Percentiles rank a stretch among this genome's conserved stretches.
Conservation (phyloP, 495 filamentous ascomycete species). For the Pseudotulostoma volvatum region DNA sequence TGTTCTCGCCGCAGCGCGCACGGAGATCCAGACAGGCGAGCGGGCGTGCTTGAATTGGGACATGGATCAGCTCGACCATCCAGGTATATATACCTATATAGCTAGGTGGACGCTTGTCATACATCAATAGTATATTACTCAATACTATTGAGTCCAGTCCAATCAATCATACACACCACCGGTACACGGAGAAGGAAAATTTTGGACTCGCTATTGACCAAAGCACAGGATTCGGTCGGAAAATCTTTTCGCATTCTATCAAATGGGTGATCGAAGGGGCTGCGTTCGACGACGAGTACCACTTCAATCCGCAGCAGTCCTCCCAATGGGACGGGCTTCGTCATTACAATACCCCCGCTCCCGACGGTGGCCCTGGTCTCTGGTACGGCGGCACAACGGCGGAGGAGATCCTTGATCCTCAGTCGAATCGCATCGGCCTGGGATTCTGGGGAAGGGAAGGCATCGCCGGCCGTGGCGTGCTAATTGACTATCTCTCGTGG, state of each 20-base stretch:
- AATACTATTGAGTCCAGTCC: too few species aligned
- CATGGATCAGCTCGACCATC: slow-evolving; percentile 31
- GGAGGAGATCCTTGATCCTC: slow-evolving; percentile 34
- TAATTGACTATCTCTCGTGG: slow-evolving; percentile 39
- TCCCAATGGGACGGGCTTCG: slow-evolving; percentile 71
- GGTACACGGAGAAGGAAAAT: too few species aligned
- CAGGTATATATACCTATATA: too few species aligned
- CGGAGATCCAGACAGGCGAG: slow-evolving; percentile 32
- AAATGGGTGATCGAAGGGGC: slow-evolving; percentile 32
- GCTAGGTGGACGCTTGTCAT: too few species aligned
- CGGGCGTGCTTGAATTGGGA: slow-evolving; percentile 37
- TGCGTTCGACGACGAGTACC: slow-evolving; percentile 51
- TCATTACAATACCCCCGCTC: slow-evolving; percentile 32
- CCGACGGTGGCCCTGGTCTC: slow-evolving; percentile 22
- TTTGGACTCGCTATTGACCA: not conserved
- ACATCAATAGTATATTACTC: too few species aligned
- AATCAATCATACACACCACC: too few species aligned
- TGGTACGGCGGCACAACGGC: slow-evolving; percentile 38
- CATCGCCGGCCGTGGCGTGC: slow-evolving; percentile 37
- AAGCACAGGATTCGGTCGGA: slow-evolving; percentile 32
- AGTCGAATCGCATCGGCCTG: slow-evolving; percentile 35
- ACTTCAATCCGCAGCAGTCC: slow-evolving; percentile 58
- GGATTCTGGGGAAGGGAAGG: slow-evolving; percentile 33
- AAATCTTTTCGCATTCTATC: slow-evolving; percentile 39
- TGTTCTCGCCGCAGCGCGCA: slow-evolving; percentile 29